Base-by-base conservation (phyloP, 2,329 filamentous ascomycete species). In the Penicillium sp. region DNA sequence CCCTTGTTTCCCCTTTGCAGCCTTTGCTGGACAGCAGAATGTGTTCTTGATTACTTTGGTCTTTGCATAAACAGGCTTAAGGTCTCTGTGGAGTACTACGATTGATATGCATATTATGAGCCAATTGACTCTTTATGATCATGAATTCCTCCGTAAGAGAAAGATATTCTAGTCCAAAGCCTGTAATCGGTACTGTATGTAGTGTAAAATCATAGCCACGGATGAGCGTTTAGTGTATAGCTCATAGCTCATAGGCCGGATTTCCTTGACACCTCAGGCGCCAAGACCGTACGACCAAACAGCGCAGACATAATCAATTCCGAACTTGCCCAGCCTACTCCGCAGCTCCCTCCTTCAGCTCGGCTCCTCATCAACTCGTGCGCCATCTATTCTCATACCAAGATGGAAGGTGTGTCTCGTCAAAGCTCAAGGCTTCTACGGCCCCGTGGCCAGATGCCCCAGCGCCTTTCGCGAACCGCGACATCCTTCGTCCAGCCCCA, bases 331-430 rank as follows among this genome's bases (percentile, higher is more conserved):
- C 56, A 31, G 32, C 38, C 36, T 40, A 54, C 59, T 61, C 39
- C 32, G 18, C 47, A 38, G 36, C 55, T 34, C 57, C 38, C 51
- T 48, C 45, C 48, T 54, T 43, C 55, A 57, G 44, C 52, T 47
- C 34, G 43, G 5, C 36, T 51, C 38, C 24, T 16, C 51, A 34
- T 42, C 44, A 48, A 32, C 31, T 27, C 48, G 32, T 39, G 38
- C 46, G 24, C 40, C 39, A 44, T 24, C 43, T 13, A 24, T 14
- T n/a, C 40, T 46, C 42, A 46, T 24, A 10, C 40, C 60, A 71
- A 46, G 22, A 76, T 76, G 74, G 72, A 75, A 63, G 65, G 69
- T 52, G 65, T 67, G 57, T 70, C 70, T 57, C 69, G 68, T 57
- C 71, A 71, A 59, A 63, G 69, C 13, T 63, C 65, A 54, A 68